A percentile compares a stretch with the other conserved stretches of the same genome.
phyloP scores from a whole-genome alignment of 2,329 filamentous ascomycete genomes.

The Hypocrella siamensis region DNA sequence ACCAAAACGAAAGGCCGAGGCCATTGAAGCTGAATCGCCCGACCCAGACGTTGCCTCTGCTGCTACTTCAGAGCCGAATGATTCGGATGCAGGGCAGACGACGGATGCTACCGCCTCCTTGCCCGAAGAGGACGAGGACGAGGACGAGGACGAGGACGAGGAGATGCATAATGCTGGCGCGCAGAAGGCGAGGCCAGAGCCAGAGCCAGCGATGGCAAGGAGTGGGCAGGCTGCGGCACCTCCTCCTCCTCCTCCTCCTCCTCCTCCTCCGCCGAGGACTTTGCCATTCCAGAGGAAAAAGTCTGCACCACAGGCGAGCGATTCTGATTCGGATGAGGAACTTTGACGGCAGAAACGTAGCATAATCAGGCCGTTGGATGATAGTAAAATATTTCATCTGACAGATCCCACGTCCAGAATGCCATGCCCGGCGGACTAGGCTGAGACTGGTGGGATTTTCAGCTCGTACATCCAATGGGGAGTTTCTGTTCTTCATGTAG shows the following conservation, averaged over 20 bases:
- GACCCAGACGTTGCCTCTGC: constrained; percentile 29
- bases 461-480: no score
- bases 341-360: no score
- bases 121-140: constrained; percentile 25
- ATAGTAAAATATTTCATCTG: no score
- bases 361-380: no score
- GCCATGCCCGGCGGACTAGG: no score
- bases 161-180: neutral
- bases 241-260: constrained; percentile 22
- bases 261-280: constrained; percentile 21
- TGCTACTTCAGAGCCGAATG: constrained; percentile 17
- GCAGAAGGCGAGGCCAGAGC: neutral
- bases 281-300: constrained; percentile 28
- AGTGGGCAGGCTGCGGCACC: constrained; percentile 10
- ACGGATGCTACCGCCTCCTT: constrained; percentile 25
- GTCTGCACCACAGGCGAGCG: constrained; percentile 18
- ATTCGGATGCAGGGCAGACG: constrained; percentile 23
- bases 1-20: constrained; percentile 31
- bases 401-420: no score
- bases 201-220: constrained; percentile 7
- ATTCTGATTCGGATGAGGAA: constrained; percentile 43
- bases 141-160: constrained; percentile 16
- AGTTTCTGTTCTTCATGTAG: no score
- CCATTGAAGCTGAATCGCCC: constrained; percentile 26
- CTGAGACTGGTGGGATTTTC: no score